These are phyloP conservation scores for Scutellaria barbata DNA, from an alignment of 257 asterid genomes.

Conservation along the genomic window DNA sequence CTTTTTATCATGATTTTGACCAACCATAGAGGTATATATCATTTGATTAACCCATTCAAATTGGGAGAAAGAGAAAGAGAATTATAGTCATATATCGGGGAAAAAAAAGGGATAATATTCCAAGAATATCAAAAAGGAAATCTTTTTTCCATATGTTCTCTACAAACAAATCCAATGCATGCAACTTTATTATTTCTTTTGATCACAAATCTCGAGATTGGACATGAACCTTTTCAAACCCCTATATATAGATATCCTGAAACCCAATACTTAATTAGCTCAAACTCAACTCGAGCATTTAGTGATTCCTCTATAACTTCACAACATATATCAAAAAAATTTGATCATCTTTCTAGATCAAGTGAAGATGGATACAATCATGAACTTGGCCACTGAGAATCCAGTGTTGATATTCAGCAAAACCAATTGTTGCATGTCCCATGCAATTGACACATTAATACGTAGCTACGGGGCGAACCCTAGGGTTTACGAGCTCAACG, in stretches of 20 bases:
- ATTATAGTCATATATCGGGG: neutral
- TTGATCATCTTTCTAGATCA: neutral
- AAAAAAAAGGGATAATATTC: constrained; percentile 30
- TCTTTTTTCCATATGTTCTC: constrained; percentile 13
- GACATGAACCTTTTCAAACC: neutral
- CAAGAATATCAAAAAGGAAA: constrained; percentile 40
- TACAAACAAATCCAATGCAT: constrained; percentile 28
- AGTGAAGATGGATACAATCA: constrained; percentile 42
- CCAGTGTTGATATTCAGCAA: constrained; percentile 71
- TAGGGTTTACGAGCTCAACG: constrained; percentile 46
- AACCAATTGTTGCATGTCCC: constrained; percentile 57
- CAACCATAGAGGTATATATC: too few relatives aligned
- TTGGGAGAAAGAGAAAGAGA: too few relatives aligned
- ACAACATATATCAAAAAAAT: too few relatives aligned
- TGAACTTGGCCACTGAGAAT: constrained; percentile 45
- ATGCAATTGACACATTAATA: constrained; percentile 49
- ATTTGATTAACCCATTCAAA: too few relatives aligned
- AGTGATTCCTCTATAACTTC: neutral
- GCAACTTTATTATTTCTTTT: constrained; percentile 32
- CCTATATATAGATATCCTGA: constrained; percentile 32
- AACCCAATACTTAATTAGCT: neutral
- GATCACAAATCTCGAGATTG: constrained; percentile 28
- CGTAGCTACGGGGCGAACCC: constrained; percentile 62
- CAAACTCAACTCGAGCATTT: neutral
- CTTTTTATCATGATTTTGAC: too few relatives aligned